These are phyloP conservation scores for Helianthus annuus DNA, from an alignment of 129 eudicot species.

Conservation along the genomic window HanXRQr2.0-SUNRISE NC_035437.2:169947326-169947825, in stretches of 20 bases:
- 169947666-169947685: constrained; percentile 41
- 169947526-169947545: not conserved
- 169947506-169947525: not conserved
- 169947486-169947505: not conserved
- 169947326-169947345: not conserved
- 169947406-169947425: constrained; percentile 4
- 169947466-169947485: not conserved
- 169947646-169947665: constrained; percentile 33
- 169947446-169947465: not conserved
- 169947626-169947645: constrained; percentile 26
- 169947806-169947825: not conserved
- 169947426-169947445: not conserved
- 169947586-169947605: constrained; percentile 36
- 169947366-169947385: constrained; percentile 22
- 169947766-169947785: not conserved
- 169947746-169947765: not conserved
- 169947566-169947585: constrained; percentile 26
- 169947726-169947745: constrained; percentile 34
- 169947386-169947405: constrained; percentile 43
- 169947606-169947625: constrained; percentile 24
- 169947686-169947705: constrained; percentile 40
- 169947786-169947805: not conserved
- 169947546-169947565: not conserved
- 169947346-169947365: constrained; percentile 51
- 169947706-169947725: constrained; percentile 30